phyloP scores from a whole-genome alignment of 768 basidiomycete species.

The Leccinum incarnatum region DNA sequence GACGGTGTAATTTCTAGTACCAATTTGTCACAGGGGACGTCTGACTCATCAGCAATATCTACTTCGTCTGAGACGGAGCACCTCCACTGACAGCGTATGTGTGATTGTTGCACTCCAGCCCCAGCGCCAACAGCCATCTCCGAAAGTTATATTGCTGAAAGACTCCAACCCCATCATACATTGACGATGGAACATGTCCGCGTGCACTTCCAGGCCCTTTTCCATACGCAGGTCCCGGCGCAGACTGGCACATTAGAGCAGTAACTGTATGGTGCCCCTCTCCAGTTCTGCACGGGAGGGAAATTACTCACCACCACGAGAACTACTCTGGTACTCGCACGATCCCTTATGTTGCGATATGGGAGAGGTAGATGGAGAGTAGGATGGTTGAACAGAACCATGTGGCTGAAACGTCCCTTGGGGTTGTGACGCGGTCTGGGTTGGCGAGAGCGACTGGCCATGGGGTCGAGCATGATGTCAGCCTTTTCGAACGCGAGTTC shows the following conservation, averaged over 20 bases:
- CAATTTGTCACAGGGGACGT: background rate
- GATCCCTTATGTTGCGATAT: slow-evolving; percentile 14
- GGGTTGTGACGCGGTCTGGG: slow-evolving; percentile 12
- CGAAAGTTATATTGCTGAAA: slow-evolving; percentile 30
- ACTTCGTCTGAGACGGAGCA: slow-evolving; percentile 11
- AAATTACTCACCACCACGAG: background rate
- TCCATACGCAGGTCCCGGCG: slow-evolving; percentile 12
- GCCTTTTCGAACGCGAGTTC: slow-evolving; percentile 91
- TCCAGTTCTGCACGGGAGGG: slow-evolving; percentile 1
- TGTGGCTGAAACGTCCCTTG: slow-evolving; percentile 17
- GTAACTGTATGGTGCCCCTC: slow-evolving; percentile 18
- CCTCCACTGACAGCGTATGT: slow-evolving; percentile 20
- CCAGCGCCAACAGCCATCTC: slow-evolving; percentile 28
- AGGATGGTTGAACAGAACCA: slow-evolving; percentile 8
- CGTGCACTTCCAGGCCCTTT: slow-evolving; percentile 22
- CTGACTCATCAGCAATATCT: background rate
- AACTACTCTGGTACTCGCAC: slow-evolving; percentile 21
- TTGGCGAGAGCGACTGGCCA: slow-evolving; percentile 15
- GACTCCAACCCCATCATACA: slow-evolving; percentile 21
- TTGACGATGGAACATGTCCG: slow-evolving; percentile 13
- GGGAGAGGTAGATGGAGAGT: slow-evolving; percentile 7
- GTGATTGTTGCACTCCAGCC: slow-evolving; percentile 16
- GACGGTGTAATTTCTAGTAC: background rate
- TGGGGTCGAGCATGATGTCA: slow-evolving; percentile 60
- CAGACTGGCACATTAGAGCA: slow-evolving; percentile 13